Base-by-base conservation (phyloP, 305 asterid species). In the Fraxinus nigra region DNA sequence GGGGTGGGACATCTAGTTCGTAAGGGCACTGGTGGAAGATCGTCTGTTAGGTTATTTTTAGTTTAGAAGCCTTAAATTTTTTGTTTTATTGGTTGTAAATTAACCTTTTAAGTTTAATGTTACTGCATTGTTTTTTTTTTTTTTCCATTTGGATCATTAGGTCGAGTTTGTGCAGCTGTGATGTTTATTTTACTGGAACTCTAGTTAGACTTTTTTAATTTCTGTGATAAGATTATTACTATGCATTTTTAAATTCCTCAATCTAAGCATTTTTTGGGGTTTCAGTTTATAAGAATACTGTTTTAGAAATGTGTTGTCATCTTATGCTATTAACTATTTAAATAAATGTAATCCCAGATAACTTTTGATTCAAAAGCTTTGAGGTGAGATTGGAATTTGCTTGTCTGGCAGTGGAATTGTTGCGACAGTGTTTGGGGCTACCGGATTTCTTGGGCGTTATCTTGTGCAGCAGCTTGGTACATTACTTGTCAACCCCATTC, bases 1-100 rank as follows among this genome's bases (percentile, higher is more conserved):
- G 98, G 97, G 75, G 89, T 87, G 79, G 98, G 99, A 46, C 97
- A 92, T 86, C 87, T 94, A 77, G 90, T 90, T 79, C 97, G 98
- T 72, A 94, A 94, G 92, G 99, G 99, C 46, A 96, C 99, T 72
- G 98, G 98, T 43, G 99, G 98, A 77, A 91, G 99, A 88, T 96
- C 98, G 73, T 96, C 99, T 48, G 98, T 96, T 73, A 96, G 99
- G 99, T 96, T 77, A 73, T 70, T 72, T 82, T 51, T 35, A 8
- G 75, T 73, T 46, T 79, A 40, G 56, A 46, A 83, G 26, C 85
- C 85, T 87, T 83, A 80, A 11, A 1, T 46, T 78, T 46, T 84
- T 73, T 37, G 38, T 32, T 18, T 40, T 74, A 65, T 81, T 48
- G 24, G 51, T 65, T 79, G 59, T 35, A 51, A 40, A 0, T 24